These are phyloP conservation scores for Dovyalis caffra DNA, from an alignment of 345 rosid genomes.

Conservation along the genomic window DNA sequence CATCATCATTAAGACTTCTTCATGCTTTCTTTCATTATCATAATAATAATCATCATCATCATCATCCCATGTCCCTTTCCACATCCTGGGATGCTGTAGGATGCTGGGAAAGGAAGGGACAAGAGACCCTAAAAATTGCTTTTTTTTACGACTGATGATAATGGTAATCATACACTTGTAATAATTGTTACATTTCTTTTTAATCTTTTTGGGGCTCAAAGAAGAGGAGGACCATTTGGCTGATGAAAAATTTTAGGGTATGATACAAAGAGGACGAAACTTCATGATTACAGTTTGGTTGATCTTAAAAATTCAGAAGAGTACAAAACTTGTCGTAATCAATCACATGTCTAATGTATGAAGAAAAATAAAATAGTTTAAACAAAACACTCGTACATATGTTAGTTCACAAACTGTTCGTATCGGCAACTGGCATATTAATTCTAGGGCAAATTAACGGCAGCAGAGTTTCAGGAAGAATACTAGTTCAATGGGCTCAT, in stretches of 20 bases:
- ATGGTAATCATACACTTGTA: constrained; percentile 14
- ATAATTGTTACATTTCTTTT: not conserved
- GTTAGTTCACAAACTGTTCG: not conserved
- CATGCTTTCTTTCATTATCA: constrained; percentile 32
- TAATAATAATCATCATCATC: constrained; percentile 28
- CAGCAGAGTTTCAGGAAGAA: not conserved
- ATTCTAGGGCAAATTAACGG: not conserved
- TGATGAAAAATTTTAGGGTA: constrained; percentile 12
- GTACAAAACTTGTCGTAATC: not conserved
- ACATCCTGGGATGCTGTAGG: constrained; percentile 43
- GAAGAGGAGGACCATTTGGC: not conserved
- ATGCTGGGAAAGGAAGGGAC: constrained; percentile 37
- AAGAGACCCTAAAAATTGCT: constrained; percentile 13
- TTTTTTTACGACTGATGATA: constrained; percentile 4
- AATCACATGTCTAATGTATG: too few species aligned
- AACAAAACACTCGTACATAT: not conserved
- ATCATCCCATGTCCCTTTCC: constrained; percentile 8
- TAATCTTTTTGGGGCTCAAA: not conserved
- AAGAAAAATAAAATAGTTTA: too few species aligned
- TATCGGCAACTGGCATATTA: not conserved
- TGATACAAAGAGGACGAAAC: not conserved
- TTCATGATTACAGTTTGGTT: not conserved
- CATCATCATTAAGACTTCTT: constrained; percentile 32
- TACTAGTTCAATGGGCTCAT: not conserved
- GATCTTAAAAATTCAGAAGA: not conserved